phyloP scores from a whole-genome alignment of 768 basidiomycete genomes.

The Suillus sp. region DNA sequence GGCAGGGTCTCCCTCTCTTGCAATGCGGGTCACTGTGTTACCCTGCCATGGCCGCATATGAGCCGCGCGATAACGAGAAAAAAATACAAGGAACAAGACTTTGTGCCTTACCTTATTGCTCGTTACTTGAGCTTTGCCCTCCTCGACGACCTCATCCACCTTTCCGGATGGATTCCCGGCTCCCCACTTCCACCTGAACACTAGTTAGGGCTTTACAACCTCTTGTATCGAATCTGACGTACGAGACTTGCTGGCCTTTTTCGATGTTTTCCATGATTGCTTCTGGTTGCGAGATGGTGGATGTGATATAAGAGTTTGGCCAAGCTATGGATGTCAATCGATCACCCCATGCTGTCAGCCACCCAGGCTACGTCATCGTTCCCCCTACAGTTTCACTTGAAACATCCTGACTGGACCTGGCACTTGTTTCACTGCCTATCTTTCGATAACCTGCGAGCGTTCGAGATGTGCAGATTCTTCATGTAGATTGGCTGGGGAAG shows the following conservation, averaged over 20 bases:
- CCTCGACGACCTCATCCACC: slow-evolving; percentile 43
- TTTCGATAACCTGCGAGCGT: background rate
- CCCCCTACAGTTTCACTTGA: too few species aligned
- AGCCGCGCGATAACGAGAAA: background rate
- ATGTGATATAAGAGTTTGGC: too few species aligned
- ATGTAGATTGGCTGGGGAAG: background rate
- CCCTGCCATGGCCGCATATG: slow-evolving; percentile 28
- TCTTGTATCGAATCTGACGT: slow-evolving; percentile 15
- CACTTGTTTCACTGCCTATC: too few species aligned
- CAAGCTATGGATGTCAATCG: too few species aligned
- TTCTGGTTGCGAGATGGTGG: background rate
- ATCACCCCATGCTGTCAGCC: too few species aligned
- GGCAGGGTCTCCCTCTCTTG: slow-evolving; percentile 49
- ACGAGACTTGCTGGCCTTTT: slow-evolving; percentile 40
- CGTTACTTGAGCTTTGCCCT: slow-evolving; percentile 45
- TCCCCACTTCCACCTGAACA: slow-evolving; percentile 41
- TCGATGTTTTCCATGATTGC: slow-evolving; percentile 20
- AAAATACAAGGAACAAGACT: background rate
- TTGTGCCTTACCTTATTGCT: slow-evolving; percentile 42
- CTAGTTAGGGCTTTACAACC: background rate
- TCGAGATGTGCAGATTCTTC: background rate
- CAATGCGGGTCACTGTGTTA: slow-evolving; percentile 46
- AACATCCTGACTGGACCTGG: background rate
- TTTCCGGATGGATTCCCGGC: slow-evolving; percentile 34
- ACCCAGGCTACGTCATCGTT: too few species aligned